Conservation (phyloP, 371 early-diverging fungal species). For the Mucor velutinosus region DNA sequence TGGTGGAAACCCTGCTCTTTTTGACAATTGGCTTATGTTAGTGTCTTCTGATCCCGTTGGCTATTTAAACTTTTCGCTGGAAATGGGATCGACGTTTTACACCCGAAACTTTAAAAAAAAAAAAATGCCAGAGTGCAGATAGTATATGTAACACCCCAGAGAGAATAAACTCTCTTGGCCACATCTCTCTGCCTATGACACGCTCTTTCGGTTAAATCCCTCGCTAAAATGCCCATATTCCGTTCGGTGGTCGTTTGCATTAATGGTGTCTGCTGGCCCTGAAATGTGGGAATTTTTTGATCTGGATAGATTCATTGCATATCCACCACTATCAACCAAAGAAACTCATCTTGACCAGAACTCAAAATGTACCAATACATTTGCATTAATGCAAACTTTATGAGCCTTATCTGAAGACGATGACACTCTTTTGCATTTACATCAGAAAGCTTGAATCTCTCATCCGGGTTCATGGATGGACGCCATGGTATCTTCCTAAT, state of each 20-base stretch:
- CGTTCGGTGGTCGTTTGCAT: no score
- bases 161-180: no score
- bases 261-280: no score
- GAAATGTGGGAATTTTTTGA: background rate
- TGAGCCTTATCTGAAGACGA: background rate
- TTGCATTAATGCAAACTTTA: background rate
- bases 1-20: background rate
- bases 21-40: background rate
- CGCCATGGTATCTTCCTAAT: no score
- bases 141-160: no score
- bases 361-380: background rate
- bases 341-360: background rate
- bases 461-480: no score
- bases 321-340: no score
- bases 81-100: background rate
- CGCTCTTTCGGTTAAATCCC: no score
- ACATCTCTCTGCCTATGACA: no score
- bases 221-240: no score
- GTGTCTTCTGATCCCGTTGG: background rate
- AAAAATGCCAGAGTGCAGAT: no score
- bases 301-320: background rate
- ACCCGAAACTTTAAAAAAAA: background rate
- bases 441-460: background rate
- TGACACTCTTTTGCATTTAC: background rate
- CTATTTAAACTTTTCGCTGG: background rate